Percentiles rank a stretch among this genome's conserved stretches.
phyloP scores from a whole-genome alignment of 768 basidiomycete genomes.

The Clavulina sp. region DNA sequence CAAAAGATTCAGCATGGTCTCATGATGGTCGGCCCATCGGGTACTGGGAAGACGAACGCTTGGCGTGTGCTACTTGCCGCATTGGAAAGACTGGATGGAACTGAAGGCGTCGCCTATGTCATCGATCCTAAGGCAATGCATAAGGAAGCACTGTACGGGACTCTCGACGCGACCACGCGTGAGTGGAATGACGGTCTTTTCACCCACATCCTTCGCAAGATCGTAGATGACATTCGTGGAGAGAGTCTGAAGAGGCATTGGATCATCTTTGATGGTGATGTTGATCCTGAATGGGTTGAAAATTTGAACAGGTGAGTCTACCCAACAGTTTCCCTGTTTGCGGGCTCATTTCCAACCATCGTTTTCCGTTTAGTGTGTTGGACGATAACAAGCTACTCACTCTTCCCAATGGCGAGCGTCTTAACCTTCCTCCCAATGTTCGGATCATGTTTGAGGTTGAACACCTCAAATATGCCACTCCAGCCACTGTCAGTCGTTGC shows the following conservation, averaged over 20 bases:
- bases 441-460: constrained; percentile 99
- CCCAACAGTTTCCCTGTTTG: neutral
- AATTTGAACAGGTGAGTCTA: constrained; percentile 81
- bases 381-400: constrained; percentile 98
- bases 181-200: constrained; percentile 99
- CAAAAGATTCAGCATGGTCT: constrained; percentile 99
- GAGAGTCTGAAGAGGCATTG: constrained; percentile 94
- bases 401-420: constrained; percentile 91
- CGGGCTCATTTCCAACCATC: constrained; percentile 1
- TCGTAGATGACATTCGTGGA: constrained; percentile 95
- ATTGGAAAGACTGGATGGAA: constrained; percentile 75
- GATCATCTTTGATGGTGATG: constrained; percentile 99
- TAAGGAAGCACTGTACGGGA: constrained; percentile 95
- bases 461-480: constrained; percentile 89
- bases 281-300: constrained; percentile 99
- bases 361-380: constrained; percentile 52
- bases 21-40: constrained; percentile 99
- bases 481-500: constrained; percentile 97
- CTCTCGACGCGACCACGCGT: constrained; percentile 87
- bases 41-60: constrained; percentile 90
- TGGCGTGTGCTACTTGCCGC: constrained; percentile 90
- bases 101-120: constrained; percentile 86
- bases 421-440: constrained; percentile 90
- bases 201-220: constrained; percentile 93
- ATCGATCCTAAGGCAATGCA: constrained; percentile 99